Conservation (phyloP, 2,329 filamentous ascomycete genomes). For the Aspergillus alliaceus region DNA sequence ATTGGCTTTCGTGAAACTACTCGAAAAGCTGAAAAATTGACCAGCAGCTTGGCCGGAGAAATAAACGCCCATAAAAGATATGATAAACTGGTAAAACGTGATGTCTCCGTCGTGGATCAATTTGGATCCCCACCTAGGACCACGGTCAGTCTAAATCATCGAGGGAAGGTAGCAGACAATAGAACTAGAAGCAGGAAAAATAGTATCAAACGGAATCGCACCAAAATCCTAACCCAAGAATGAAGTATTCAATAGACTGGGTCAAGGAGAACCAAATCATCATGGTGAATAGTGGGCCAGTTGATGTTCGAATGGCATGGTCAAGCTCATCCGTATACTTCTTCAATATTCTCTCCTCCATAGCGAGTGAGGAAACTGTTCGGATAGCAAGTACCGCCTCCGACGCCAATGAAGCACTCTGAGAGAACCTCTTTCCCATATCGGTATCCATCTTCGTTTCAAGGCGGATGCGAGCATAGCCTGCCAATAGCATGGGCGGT, state of each 20-base stretch:
- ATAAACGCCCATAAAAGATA: constrained; percentile 46
- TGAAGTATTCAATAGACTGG: constrained; percentile 28
- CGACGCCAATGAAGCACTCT: constrained; percentile 42
- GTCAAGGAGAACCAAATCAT: constrained; percentile 30
- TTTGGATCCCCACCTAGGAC: constrained; percentile 57
- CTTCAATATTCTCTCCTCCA: constrained; percentile 42
- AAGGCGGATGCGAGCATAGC: constrained; percentile 50
- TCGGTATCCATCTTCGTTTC: constrained; percentile 33
- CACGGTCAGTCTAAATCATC: not conserved
- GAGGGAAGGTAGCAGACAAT: not conserved
- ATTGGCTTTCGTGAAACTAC: constrained; percentile 52
- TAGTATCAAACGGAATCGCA: not conserved
- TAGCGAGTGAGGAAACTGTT: constrained; percentile 49
- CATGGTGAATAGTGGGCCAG: constrained; percentile 19
- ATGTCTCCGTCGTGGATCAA: constrained; percentile 54
- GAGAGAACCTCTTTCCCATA: constrained; percentile 38
- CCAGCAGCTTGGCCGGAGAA: constrained; percentile 30
- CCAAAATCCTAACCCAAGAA: constrained; percentile 31
- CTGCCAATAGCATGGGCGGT: constrained; percentile 46
- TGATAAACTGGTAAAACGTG: constrained; percentile 37
- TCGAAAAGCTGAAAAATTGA: constrained; percentile 32
- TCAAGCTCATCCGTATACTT: constrained; percentile 23
- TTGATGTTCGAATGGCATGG: constrained; percentile 23
- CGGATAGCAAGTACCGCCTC: constrained; percentile 50
- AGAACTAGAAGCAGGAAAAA: not conserved